Evolutionary conservation across 2,329 filamentous ascomycete species (phyloP), one percentile per base, ranked within the genome.

Genomic region (Colletotrichum viniferum): DNA sequence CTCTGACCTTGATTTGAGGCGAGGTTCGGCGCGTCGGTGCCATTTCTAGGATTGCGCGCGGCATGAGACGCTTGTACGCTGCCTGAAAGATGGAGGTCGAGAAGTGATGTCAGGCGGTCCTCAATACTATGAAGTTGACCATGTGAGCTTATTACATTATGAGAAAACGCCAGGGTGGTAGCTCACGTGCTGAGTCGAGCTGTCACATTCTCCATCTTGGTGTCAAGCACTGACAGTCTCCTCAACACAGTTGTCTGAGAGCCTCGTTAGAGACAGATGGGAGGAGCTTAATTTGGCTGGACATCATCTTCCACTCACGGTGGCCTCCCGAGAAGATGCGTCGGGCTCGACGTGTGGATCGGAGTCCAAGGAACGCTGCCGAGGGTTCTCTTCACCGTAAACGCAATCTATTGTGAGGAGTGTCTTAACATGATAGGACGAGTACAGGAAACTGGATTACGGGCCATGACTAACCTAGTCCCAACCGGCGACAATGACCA

Each of bases 181-280:
- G 55, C 55, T 58, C 14, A 58, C 55, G 55, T 58, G 55, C 55
- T 58, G 16, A 58, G 55, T 58, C 55, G 55, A 16, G 55, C 24
- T 58, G 55, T 58, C 55, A 58, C 24, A 4, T 58, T 26, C 1
- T 58, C 55, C 55, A 58, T 58, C 55, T 58, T 58, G 4, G 16
- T 58, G 55, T 58, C 55, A 21, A 58, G 55, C 0, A 58, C 18
- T 26, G 55, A 58, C 24, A 58, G 9, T 28, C 55, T 58, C 55
- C 55, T 58, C 13, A 58, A 58, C 24, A 58, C 55, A 58, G 55
- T 58, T 58, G 55, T 58, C 55, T 58, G 55, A 28, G 14, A 58
- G 55, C 55, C 55, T 58, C 55, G 55, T 58, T 58, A 58, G 55
- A 58, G 21, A 56, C 52, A 56, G 52, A 28, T 28, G 55, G 4